Base-by-base conservation (phyloP, 2,329 filamentous ascomycete genomes). In the Sclerotinia borealis region DNA sequence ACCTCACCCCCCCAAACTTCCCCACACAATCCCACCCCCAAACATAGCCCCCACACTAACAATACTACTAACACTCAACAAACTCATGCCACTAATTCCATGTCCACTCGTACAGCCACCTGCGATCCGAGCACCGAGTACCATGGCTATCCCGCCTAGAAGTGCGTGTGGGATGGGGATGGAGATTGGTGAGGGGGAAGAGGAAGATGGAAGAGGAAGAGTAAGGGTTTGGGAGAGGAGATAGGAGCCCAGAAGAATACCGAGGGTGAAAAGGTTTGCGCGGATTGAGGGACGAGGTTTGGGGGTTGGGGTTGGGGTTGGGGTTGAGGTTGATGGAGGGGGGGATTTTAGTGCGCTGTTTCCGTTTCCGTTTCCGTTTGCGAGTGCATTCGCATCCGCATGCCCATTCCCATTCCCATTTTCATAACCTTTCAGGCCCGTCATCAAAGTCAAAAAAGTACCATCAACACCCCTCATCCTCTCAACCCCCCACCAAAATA, bases 71-170 rank as follows among this genome's bases (percentile, higher is more conserved):
- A 82, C 75, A 0, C 83, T 85, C 58, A 89, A 76, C 65, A 86
- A 76, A n/a, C 83, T 82, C 70, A 89, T 80, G 0, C 87, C 87
- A 64, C 83, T 88, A 66, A 90, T 85, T 0, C 87, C 87, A 72
- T 90, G 87, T 0, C 87, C 87, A 6, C 84, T 87, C 0, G 87
- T 88, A 67, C 87, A 90, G 0, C 87, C 87, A 1, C 85, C 86
- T 0, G 83, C 86, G 61, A 89, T 71, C 55, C 86, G 80, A 1
- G 85, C 79, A 1, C 87, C 87, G 10, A 89, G 71, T 0, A 81
- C 79, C 76, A 89, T 83, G 17, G 81, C 64, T 4, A 81, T 76
- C 0, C 87, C 87, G 1, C 87, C 87, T 0, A 78, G 51, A 0
- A 80, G 69, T 15, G 52, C 59, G 27, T 22, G 51, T 0, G 25